Evolutionary conservation across 257 asterid genomes (phyloP), one percentile per base, ranked within the genome.

Genomic region (Plectranthus barbatus): DNA sequence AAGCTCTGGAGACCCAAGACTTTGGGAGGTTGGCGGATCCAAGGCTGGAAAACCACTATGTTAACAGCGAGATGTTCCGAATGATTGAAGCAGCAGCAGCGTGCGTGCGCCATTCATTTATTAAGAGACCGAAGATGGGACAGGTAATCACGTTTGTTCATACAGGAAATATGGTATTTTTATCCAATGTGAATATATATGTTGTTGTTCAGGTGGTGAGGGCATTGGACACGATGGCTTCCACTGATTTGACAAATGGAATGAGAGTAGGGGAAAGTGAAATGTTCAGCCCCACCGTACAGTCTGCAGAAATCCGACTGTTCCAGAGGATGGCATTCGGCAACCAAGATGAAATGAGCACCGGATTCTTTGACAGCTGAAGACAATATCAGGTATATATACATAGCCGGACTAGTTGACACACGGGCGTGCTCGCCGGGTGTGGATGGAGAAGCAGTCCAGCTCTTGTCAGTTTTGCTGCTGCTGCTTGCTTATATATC

Each of bases 211-310:
- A 91, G 97, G 84, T 87, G 10, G 79, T 80, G 73, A 80, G 96
- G 75, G 91, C 93, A 60, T 78, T 91, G 68, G 98, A 86, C 64
- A 74, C 64, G 7, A 64, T 84, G 81, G 79, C 79, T 36, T 61
- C 61, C 29, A 58, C 87, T 0, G 96, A 87, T 73, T 76, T 87
- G 69, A 61, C 87, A 26, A 91, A 87, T 18, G 98, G 96, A 47
- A 85, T 91, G 96, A 85, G 69, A 81, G 87, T 85, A 0, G 97
- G 97, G n/a, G 96, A 87, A 54, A 91, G 97, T 58, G 78, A 72
- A 72, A 77, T 87, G 68, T 76, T 68, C 42, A 77, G 78, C 73
- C 58, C 78, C 13, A 79, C 77, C 14, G 76, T 74, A 5, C 86
- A 86, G 60, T 85, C 95, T 12, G 94, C 83, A 63, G 95, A 87